Evolutionary conservation across 2,329 filamentous ascomycete genomes (phyloP).

Genomic region (Pestalotiopsis sp.): DNA sequence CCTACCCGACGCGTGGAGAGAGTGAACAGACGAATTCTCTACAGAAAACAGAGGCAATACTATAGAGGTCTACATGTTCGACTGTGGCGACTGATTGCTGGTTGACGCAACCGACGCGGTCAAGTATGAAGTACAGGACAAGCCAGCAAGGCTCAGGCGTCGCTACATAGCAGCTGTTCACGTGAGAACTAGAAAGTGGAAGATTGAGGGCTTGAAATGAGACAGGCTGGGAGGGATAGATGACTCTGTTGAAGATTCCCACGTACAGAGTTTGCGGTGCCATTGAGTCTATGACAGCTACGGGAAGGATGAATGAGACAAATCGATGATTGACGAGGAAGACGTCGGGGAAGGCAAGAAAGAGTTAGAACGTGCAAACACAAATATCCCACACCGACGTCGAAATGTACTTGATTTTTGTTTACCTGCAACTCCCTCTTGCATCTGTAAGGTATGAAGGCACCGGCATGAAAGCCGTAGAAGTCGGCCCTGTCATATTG

Average conservation of each 20-base stretch:
- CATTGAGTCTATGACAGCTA: slow-evolving; percentile 12
- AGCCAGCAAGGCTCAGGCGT: not conserved
- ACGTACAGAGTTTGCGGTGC: slow-evolving; percentile 1
- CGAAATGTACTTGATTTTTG: slow-evolving; percentile 7
- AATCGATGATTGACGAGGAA: not conserved
- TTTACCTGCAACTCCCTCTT: not conserved
- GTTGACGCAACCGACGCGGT: too few species aligned
- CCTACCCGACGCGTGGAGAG: not conserved
- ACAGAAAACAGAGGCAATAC: not conserved
- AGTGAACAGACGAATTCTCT: not conserved
- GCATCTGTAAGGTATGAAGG: too few species aligned
- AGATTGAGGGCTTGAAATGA: not conserved
- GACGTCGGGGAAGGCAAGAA: slow-evolving; percentile 10
- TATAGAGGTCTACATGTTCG: too few species aligned
- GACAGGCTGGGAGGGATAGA: slow-evolving; percentile 4
- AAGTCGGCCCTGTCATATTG: not conserved
- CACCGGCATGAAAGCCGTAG: too few species aligned
- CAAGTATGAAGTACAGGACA: too few species aligned
- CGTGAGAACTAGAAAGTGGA: not conserved
- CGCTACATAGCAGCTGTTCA: not conserved
- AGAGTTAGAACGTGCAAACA: slow-evolving; percentile 28
- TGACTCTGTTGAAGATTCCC: not conserved
- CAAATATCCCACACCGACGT: slow-evolving; percentile 9
- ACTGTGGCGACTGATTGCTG: too few species aligned
- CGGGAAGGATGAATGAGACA: not conserved